These are phyloP conservation scores for Corylus heterophylla DNA, from an alignment of 306 rosid species.

Conservation along the genomic window DNA sequence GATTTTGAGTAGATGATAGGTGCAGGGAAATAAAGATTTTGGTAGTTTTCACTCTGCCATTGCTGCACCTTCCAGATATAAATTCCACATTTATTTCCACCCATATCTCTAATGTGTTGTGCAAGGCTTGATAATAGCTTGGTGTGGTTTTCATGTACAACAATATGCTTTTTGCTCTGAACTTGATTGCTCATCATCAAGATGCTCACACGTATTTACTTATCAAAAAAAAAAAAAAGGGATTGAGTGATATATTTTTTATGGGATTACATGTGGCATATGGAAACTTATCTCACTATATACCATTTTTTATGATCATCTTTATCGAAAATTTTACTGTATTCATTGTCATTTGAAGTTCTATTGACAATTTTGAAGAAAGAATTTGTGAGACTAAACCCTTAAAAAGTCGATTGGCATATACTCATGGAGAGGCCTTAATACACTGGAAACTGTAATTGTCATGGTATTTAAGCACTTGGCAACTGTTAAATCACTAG, in stretches of 20 bases:
- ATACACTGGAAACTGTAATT: neutral
- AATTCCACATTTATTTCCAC: neutral
- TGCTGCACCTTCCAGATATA: neutral
- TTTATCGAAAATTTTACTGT: neutral
- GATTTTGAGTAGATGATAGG: neutral
- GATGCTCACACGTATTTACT: no score
- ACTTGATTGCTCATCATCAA: neutral
- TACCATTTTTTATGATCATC: neutral
- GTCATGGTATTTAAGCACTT: neutral
- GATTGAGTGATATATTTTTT: neutral
- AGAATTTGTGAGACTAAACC: neutral
- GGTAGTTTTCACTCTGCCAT: neutral
- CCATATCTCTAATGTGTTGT: neutral
- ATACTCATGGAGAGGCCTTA: neutral
- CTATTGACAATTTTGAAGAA: neutral
- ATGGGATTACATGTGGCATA: neutral
- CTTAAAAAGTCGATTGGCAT: neutral
- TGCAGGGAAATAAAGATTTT: neutral
- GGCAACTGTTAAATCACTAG: neutral
- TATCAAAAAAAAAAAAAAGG: no score
- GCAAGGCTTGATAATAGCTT: neutral
- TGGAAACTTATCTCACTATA: neutral
- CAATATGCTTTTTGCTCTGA: neutral
- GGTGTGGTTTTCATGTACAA: neutral
- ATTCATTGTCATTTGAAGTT: neutral